These are phyloP conservation scores for Diaporthe amygdali DNA, from an alignment of 2,329 filamentous ascomycete species.

Conservation along the genomic window DNA sequence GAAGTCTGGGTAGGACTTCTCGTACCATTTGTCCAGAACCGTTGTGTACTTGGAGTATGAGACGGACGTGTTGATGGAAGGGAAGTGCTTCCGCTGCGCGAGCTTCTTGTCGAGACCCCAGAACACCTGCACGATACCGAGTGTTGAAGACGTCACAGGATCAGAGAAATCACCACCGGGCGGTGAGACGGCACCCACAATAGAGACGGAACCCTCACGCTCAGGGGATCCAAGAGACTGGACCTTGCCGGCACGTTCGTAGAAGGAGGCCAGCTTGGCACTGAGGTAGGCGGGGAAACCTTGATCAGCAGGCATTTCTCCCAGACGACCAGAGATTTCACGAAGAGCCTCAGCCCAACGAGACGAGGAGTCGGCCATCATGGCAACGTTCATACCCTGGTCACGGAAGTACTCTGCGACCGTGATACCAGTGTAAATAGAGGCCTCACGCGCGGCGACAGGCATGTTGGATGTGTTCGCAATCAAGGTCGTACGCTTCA, in stretches of 20 bases:
- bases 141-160: constrained; percentile 90
- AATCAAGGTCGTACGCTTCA: constrained; percentile 99
- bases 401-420: constrained; percentile 97
- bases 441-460: constrained; percentile 96
- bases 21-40: constrained; percentile 90
- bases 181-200: constrained; percentile 95
- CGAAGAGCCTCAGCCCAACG: constrained; percentile 98
- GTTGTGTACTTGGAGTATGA: constrained; percentile 97
- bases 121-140: constrained; percentile 98
- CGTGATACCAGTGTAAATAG: constrained; percentile 96
- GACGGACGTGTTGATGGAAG: constrained; percentile 91
- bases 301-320: constrained; percentile 99
- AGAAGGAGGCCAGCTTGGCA: constrained; percentile 98
- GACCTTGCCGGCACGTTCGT: constrained; percentile 94
- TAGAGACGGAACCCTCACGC: constrained; percentile 90
- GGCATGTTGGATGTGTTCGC: constrained; percentile 99
- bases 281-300: constrained; percentile 98
- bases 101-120: constrained; percentile 99
- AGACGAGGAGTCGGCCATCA: constrained; percentile 99
- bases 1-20: constrained; percentile 93
- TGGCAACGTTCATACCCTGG: constrained; percentile 95
- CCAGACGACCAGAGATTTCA: constrained; percentile 97
- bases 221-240: constrained; percentile 86
- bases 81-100: constrained; percentile 98
- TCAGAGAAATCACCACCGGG: constrained; percentile 99